Evolutionary conservation across 2,329 filamentous ascomycete species (phyloP).

Genomic region (Ceratocystis alfenasii): DNA sequence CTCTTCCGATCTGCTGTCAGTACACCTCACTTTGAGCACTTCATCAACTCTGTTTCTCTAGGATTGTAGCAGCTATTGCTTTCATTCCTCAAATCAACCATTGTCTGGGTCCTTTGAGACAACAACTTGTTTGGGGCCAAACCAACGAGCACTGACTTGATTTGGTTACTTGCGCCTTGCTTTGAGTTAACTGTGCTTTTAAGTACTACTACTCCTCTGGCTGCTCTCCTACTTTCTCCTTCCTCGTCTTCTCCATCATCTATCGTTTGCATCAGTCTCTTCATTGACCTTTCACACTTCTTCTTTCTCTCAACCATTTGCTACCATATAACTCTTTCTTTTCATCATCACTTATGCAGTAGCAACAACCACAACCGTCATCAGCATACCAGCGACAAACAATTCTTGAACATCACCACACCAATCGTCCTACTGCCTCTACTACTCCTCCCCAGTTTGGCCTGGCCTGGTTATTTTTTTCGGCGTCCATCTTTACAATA

Average conservation of each 20-base stretch:
- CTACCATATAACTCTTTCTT: background rate
- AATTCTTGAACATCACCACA: background rate
- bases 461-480: background rate
- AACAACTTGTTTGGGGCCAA: background rate
- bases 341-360: background rate
- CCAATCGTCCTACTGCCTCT: no score
- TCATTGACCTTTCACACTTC: background rate
- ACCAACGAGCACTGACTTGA: constrained; percentile 1
- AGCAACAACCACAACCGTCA: background rate
- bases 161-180: background rate
- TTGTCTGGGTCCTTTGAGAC: constrained; percentile 4
- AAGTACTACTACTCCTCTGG: background rate
- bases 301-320: background rate
- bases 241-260: background rate
- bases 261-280: background rate
- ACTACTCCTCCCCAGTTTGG: background rate
- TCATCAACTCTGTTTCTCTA: no score
- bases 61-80: no score
- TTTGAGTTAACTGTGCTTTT: background rate
- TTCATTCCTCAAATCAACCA: no score
- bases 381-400: background rate
- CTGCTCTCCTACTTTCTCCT: background rate
- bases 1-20: no score
- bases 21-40: no score
- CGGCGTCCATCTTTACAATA: background rate